Evolutionary conservation across 2,329 filamentous ascomycete genomes (phyloP).

Genomic region (Fusarium acutatum): DNA sequence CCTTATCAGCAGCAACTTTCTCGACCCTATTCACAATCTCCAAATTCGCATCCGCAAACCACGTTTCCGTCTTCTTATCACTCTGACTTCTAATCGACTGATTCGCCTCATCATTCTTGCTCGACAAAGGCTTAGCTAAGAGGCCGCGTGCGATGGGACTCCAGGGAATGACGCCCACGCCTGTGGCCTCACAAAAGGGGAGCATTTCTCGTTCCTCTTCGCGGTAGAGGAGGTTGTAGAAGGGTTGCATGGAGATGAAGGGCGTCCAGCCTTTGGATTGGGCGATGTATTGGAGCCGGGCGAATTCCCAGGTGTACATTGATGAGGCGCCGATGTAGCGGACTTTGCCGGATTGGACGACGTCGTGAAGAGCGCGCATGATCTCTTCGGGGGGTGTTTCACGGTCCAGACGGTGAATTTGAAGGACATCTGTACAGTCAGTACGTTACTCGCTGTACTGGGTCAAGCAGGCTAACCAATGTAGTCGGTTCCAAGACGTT

Average conservation of each 20-base stretch:
- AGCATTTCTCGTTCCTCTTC: conserved; percentile 63
- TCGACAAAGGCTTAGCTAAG: conserved; percentile 42
- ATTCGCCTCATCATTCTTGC: conserved; percentile 6
- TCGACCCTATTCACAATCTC: conserved; percentile 51
- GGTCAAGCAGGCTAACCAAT: conserved; percentile 58
- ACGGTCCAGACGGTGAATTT: conserved; percentile 68
- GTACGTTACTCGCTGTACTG: conserved; percentile 44
- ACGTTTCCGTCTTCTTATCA: conserved; percentile 32
- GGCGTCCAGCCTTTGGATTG: conserved; percentile 65
- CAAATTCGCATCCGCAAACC: conserved; percentile 42
- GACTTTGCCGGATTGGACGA: conserved; percentile 65
- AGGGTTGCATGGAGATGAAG: conserved; percentile 68
- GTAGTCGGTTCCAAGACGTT: conserved; percentile 63
- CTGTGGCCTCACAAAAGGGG: conserved; percentile 47
- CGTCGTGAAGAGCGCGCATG: conserved; percentile 67
- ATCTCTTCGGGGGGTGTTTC: conserved; percentile 59
- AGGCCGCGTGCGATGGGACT: conserved; percentile 46
- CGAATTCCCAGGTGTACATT: conserved; percentile 61
- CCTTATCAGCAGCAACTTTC: conserved; percentile 65
- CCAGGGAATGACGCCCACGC: conserved; percentile 49
- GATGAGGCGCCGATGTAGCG: conserved; percentile 60
- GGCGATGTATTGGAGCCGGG: conserved; percentile 61
- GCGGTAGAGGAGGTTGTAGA: conserved; percentile 66
- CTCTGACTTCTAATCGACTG: conserved; percentile 27
- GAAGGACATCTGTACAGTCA: conserved; percentile 58